Evolutionary conservation across 2,329 filamentous ascomycete species (phyloP), one percentile per base, ranked within the genome.

Genomic region (Epichloe sibirici): DNA sequence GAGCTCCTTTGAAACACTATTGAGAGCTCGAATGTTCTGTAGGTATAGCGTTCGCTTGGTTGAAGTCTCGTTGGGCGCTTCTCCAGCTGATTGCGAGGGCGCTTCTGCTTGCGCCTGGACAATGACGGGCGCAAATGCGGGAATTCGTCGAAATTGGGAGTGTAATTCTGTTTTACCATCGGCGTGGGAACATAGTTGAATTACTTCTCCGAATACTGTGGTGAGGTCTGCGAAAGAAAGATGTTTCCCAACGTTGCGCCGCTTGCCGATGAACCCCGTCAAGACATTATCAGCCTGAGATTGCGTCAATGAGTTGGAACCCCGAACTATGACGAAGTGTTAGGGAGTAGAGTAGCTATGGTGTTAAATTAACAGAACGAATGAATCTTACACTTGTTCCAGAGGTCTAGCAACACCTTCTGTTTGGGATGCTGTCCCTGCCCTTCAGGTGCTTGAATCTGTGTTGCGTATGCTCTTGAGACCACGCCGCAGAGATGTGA

Each of bases 221-320:
- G 70, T 70, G 23, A 74, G 63, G 59, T 84, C 76, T 47, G 83
- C 83, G 62, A 95, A 95, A 2, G 79, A 79, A 21, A 94, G 71
- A 40, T 78, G 81, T 51, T 82, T 82, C 31, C 81, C 82, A 23
- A 90, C 72, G 59, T 87, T 81, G 56, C 81, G 77, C 34, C 82
- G 76, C 55, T 80, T 81, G 28, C 82, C 81, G 0, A 95, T 67
- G 59, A 90, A 93, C 21, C 90, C 90, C 5, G 66, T 57, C 12
- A 57, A 59, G 49, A 55, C 51, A 2, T 58, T 56, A 0, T 62
- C 54, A 5, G 40, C 49, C 9, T 55, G 53, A 2, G 52, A 40
- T 3, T 61, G 58, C 8, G 59, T 38, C 2, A 60, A 59, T 1
- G 61, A 54, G 35, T 62, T 57, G 21, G 56, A 52, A 37, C 58